These are phyloP conservation scores for Tulasnella sp. DNA, from an alignment of 768 basidiomycete genomes.

Conservation along the genomic window DNA sequence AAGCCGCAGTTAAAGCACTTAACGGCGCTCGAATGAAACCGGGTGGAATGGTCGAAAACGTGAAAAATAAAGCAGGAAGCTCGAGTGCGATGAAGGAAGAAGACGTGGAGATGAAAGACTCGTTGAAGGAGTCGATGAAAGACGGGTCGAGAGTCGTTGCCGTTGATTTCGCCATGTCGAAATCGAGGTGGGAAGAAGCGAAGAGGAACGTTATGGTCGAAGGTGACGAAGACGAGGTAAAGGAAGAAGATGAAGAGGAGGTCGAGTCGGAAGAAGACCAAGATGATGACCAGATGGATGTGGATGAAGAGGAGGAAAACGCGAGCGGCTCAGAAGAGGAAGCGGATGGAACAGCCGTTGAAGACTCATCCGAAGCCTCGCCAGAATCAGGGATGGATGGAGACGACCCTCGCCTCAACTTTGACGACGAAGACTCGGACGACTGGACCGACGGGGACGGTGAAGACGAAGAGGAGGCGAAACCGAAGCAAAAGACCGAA, in stretches of 20 bases:
- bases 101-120: constrained; percentile 52
- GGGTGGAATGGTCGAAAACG: constrained; percentile 37
- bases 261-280: constrained; percentile 36
- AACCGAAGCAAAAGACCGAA: constrained; percentile 53
- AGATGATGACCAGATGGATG: constrained; percentile 28
- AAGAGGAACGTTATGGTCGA: constrained; percentile 45
- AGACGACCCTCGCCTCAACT: constrained; percentile 12
- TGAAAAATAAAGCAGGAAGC: constrained; percentile 26
- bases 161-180: constrained; percentile 95
- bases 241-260: constrained; percentile 34
- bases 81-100: constrained; percentile 32
- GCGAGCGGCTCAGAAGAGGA: constrained; percentile 25
- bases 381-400: neutral
- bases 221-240: constrained; percentile 30
- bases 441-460: constrained; percentile 42
- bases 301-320: constrained; percentile 24
- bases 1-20: constrained; percentile 69
- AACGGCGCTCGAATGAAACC: constrained; percentile 69
- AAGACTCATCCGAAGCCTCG: neutral
- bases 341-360: constrained; percentile 33
- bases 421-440: constrained; percentile 12
- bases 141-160: constrained; percentile 67
- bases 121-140: constrained; percentile 39
- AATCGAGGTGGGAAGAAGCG: constrained; percentile 85
- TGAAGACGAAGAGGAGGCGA: constrained; percentile 35